Percentiles rank a stretch among this genome's conserved stretches.
Conservation (phyloP, 768 basidiomycete genomes). For the Hypholoma fasciculare region DNA sequence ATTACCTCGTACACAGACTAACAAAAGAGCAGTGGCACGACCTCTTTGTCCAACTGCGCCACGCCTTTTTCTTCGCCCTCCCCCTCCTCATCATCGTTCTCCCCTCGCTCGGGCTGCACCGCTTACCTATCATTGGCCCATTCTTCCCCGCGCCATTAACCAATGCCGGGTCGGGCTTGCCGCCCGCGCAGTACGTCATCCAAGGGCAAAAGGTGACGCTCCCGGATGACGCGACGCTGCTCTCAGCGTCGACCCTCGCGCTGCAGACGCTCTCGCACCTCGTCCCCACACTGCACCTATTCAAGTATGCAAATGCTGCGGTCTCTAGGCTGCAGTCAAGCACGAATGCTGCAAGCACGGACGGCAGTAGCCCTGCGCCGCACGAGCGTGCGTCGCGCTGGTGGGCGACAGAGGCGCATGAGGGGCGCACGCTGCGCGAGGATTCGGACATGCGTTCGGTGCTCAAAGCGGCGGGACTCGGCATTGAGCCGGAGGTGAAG, state of each 20-base stretch:
- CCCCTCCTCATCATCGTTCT: conserved; percentile 51
- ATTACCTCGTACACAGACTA: not conserved
- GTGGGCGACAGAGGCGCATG: conserved; percentile 57
- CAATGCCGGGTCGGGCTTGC: conserved; percentile 9
- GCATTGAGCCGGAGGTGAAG: conserved; percentile 32
- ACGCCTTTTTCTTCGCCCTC: conserved; percentile 56
- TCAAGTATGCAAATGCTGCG: conserved; percentile 58
- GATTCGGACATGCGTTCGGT: conserved; percentile 48
- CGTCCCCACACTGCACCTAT: conserved; percentile 49
- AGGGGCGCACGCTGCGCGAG: conserved; percentile 49
- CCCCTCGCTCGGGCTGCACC: conserved; percentile 32
- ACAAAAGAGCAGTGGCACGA: conserved; percentile 63
- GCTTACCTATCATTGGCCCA: conserved; percentile 26
- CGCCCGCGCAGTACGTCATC: conserved; percentile 19
- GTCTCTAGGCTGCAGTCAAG: conserved; percentile 42
- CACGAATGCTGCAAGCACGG: not conserved
- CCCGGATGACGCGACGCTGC: conserved; percentile 23
- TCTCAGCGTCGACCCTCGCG: conserved; percentile 25
- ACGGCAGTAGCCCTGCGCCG: conserved; percentile 32
- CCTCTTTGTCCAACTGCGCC: conserved; percentile 51
- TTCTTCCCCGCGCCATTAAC: conserved; percentile 26
- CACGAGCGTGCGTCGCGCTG: conserved; percentile 48
- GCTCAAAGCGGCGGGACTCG: conserved; percentile 45
- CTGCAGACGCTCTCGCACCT: conserved; percentile 35
- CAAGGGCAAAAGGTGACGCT: conserved; percentile 12